These are phyloP conservation scores for Metschnikowia amazonensis DNA, from an alignment of 805 yeast species.

Conservation along the genomic window DNA sequence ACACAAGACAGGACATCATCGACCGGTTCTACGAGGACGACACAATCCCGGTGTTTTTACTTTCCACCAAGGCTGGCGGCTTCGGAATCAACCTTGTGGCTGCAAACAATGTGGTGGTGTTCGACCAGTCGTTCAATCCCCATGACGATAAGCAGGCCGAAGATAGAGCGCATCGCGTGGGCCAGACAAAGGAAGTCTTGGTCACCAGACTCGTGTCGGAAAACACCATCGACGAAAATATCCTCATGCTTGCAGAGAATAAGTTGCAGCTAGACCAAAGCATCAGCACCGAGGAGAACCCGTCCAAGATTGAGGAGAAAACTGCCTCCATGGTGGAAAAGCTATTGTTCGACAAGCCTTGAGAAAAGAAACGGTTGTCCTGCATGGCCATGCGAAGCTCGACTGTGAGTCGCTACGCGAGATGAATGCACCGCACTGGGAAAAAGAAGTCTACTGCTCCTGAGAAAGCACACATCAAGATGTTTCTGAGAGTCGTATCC, in stretches of 20 bases:
- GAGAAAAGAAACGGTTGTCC: slow-evolving; percentile 2
- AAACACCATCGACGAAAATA: slow-evolving; percentile 85
- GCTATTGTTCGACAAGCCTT: slow-evolving; percentile 35
- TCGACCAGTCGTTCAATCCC: slow-evolving; percentile 94
- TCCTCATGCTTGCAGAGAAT: slow-evolving; percentile 79
- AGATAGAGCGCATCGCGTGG: slow-evolving; percentile 97
- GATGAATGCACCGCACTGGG: slow-evolving; percentile 6
- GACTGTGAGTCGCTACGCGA: slow-evolving; percentile 6
- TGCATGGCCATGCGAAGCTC: slow-evolving; percentile 1
- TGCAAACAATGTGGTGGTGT: slow-evolving; percentile 87
- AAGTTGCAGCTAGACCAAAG: slow-evolving; percentile 79
- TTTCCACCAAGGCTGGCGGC: slow-evolving; percentile 97
- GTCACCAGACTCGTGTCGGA: slow-evolving; percentile 72
- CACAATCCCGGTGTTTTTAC: slow-evolving; percentile 75
- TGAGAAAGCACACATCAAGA: background rate
- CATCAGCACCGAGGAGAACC: slow-evolving; percentile 44
- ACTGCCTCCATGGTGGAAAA: slow-evolving; percentile 51
- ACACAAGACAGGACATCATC: slow-evolving; percentile 85
- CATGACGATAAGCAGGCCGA: slow-evolving; percentile 99
- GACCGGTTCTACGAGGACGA: slow-evolving; percentile 84
- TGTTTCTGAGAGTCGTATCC: slow-evolving; percentile 1
- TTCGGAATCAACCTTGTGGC: slow-evolving; percentile 96
- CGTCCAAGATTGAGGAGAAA: slow-evolving; percentile 47
- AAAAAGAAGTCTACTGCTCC: background rate
- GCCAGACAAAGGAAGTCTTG: slow-evolving; percentile 79